phyloP scores from a whole-genome alignment of 2,329 filamentous ascomycete genomes.

The Beauveria scarabaeidicola region DNA sequence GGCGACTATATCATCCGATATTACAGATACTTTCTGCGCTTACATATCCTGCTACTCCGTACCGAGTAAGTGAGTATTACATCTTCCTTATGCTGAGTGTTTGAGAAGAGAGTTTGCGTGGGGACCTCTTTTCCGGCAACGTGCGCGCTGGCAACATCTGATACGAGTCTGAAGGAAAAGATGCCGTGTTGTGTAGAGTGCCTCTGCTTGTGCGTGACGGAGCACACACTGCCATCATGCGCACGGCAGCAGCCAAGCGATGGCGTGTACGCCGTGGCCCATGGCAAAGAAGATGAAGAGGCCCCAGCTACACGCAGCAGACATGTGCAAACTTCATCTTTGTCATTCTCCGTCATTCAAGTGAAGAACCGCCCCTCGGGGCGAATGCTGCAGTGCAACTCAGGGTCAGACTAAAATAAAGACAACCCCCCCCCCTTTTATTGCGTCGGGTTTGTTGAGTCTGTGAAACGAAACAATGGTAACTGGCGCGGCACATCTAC shows the following conservation, averaged over 20 bases:
- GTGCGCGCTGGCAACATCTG: background rate
- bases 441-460: background rate
- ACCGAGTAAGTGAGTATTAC: too few relatives aligned
- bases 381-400: too few relatives aligned
- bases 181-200: background rate
- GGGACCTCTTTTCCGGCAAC: background rate
- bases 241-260: background rate
- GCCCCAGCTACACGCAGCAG: too few relatives aligned
- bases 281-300: too few relatives aligned
- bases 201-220: background rate
- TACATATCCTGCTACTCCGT: too few relatives aligned
- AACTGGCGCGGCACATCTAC: background rate
- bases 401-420: background rate
- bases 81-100: background rate
- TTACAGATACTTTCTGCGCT: background rate
- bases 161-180: background rate
- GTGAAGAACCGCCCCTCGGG: background rate
- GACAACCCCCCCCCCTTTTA: background rate
- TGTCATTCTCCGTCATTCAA: background rate
- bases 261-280: background rate
- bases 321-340: background rate
- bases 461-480: background rate
- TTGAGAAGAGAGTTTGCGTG: background rate
- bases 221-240: background rate
- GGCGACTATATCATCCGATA: background rate